Conservation (phyloP, 805 yeast species). For the Tetrapisispora fleetii region DNA sequence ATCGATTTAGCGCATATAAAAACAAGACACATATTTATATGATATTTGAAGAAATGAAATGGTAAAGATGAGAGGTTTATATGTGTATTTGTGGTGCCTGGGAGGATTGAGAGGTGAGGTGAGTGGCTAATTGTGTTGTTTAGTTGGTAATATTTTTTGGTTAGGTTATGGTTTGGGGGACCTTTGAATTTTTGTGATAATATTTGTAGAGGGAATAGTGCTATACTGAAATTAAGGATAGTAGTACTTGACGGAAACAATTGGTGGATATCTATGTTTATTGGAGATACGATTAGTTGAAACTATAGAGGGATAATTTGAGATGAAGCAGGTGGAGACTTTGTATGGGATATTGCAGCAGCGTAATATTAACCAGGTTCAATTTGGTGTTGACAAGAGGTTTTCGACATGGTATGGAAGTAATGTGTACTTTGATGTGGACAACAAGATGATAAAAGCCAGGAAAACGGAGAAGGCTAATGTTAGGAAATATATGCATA, state of each 20-base stretch:
- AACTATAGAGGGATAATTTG: not conserved
- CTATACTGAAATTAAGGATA: too few relatives aligned
- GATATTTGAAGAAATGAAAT: not conserved
- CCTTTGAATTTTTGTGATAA: too few relatives aligned
- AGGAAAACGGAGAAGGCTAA: not conserved
- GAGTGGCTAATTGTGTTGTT: too few relatives aligned
- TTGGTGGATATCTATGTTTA: not conserved
- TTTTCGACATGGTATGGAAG: conserved; percentile 86
- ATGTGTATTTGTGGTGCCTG: too few relatives aligned
- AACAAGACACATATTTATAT: not conserved
- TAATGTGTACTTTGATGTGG: conserved; percentile 54
- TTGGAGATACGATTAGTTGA: not conserved
- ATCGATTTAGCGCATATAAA: not conserved
- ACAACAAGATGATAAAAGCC: not conserved
- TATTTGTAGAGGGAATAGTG: too few relatives aligned
- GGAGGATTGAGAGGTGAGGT: too few relatives aligned
- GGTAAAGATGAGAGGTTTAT: not conserved
- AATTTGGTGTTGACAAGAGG: conserved; percentile 50
- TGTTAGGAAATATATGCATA: not conserved
- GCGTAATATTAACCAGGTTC: conserved; percentile 56
- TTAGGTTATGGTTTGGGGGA: too few relatives aligned
- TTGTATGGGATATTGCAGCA: conserved; percentile 50
- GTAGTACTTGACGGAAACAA: too few relatives aligned
- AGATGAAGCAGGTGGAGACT: conserved; percentile 24
- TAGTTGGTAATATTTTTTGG: too few relatives aligned